Percentiles rank a stretch among this genome's conserved stretches.
Evolutionary conservation across 106 monocot species (phyloP).

Genomic region (Apostasia ramifera): DNA sequence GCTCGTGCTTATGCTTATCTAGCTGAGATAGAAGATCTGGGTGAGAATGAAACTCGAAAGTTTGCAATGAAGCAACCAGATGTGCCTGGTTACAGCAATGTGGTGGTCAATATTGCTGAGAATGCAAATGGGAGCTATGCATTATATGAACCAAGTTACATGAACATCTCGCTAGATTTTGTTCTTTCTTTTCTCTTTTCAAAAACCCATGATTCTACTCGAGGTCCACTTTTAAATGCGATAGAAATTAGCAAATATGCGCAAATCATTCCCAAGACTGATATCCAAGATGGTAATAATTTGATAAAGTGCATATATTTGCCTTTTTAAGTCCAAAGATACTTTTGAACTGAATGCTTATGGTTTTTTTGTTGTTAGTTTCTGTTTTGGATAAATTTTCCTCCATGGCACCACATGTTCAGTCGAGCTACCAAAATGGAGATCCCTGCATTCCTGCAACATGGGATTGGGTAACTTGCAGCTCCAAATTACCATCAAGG

Average conservation of each 20-base stretch:
- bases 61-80: conserved; percentile 29
- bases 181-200: conserved; percentile 31
- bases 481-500: conserved; percentile 23
- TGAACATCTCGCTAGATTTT: conserved; percentile 41
- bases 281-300: conserved; percentile 28
- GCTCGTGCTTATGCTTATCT: conserved; percentile 47
- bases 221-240: conserved; percentile 45
- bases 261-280: conserved; percentile 26
- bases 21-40: conserved; percentile 53
- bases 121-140: conserved; percentile 50
- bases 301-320: not conserved
- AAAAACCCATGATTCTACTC: conserved; percentile 39
- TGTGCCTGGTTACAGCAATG: conserved; percentile 19
- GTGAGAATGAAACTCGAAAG: conserved; percentile 30
- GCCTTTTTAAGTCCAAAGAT: not conserved
- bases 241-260: conserved; percentile 48
- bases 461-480: conserved; percentile 47
- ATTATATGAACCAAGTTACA: conserved; percentile 45
- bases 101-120: conserved; percentile 38
- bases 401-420: conserved; percentile 15
- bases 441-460: conserved; percentile 41
- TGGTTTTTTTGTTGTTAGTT: conserved; percentile 10
- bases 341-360: conserved; percentile 1
- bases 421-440: conserved; percentile 33
- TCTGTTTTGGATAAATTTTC: conserved; percentile 16